phyloP scores from a whole-genome alignment of 2,329 filamentous ascomycete species.

The Cercospora sojina region DNA sequence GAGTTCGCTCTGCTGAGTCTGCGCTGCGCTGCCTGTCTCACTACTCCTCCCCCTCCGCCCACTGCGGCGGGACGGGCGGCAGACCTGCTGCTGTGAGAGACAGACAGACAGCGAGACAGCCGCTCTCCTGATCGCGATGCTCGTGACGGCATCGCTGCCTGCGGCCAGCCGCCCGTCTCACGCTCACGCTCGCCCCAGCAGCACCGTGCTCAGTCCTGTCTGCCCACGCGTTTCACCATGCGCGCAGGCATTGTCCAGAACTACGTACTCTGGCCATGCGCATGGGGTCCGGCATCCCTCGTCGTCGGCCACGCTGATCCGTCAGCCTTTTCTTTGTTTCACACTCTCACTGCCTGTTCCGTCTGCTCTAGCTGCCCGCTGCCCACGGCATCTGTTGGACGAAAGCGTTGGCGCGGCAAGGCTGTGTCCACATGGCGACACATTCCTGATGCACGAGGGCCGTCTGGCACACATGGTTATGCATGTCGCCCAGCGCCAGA shows the following conservation, averaged over 20 bases:
- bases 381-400: constrained; percentile 6
- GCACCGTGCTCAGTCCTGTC: constrained; percentile 8
- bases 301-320: constrained; percentile 16
- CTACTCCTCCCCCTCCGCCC: neutral
- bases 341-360: constrained; percentile 14
- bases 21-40: neutral
- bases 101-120: no score
- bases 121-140: neutral
- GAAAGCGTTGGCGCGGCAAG: constrained; percentile 12
- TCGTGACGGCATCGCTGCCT: constrained; percentile 7
- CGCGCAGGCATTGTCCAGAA: constrained; percentile 17
- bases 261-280: constrained; percentile 5
- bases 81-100: neutral
- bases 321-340: constrained; percentile 21
- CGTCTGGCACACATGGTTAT: constrained; percentile 3
- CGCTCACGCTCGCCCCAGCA: constrained; percentile 6
- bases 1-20: neutral
- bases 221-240: constrained; percentile 21
- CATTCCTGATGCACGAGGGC: constrained; percentile 5
- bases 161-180: constrained; percentile 12
- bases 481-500: constrained; percentile 10
- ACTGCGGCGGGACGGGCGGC: neutral
- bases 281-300: constrained; percentile 17
- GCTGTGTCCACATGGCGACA: constrained; percentile 13
- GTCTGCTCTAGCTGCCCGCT: constrained; percentile 8